Percentiles rank a stretch among this genome's conserved stretches.
These are phyloP conservation scores for Paraphoma sp. DNA, from an alignment of 2,329 filamentous ascomycete species.

Conservation along the genomic window DNA sequence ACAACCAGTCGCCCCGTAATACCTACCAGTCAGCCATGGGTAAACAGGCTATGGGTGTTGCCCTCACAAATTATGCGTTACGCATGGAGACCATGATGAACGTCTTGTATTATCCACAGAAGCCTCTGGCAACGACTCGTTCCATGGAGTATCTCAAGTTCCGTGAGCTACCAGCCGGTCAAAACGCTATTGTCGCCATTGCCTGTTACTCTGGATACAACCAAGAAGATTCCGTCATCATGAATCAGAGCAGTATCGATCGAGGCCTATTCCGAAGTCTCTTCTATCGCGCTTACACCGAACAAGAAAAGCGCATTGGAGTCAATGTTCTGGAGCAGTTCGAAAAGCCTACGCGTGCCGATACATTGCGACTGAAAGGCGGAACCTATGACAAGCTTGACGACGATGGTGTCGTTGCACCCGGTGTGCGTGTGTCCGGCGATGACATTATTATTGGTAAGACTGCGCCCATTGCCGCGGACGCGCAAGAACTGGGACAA, in stretches of 20 bases:
- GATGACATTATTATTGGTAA: constrained; percentile 99
- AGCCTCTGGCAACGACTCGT: constrained; percentile 91
- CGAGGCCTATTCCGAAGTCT: constrained; percentile 95
- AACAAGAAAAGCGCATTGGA: constrained; percentile 95
- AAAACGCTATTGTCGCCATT: constrained; percentile 98
- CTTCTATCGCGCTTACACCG: constrained; percentile 97
- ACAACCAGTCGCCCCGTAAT: constrained; percentile 98
- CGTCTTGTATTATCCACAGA: constrained; percentile 98
- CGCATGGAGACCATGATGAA: constrained; percentile 99
- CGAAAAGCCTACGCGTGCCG: constrained; percentile 88
- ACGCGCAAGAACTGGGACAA: constrained; percentile 92
- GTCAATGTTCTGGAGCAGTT: constrained; percentile 93
- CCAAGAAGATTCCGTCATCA: constrained; percentile 99
- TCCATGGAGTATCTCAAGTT: constrained; percentile 99
- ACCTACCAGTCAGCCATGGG: constrained; percentile 99
- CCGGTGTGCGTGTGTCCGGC: constrained; percentile 91
- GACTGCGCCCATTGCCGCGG: constrained; percentile 91
- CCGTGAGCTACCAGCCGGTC: constrained; percentile 92
- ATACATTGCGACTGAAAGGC: constrained; percentile 91
- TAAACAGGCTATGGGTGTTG: constrained; percentile 99
- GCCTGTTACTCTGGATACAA: constrained; percentile 98
- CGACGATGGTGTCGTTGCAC: constrained; percentile 92
- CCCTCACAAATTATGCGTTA: constrained; percentile 93
- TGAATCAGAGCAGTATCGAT: constrained; percentile 99
- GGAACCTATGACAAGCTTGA: constrained; percentile 98